Percentiles rank a stretch among this genome's conserved stretches.
These are phyloP conservation scores for Collariella sp. DNA, from an alignment of 495 filamentous ascomycete genomes.

Conservation along the genomic window DNA sequence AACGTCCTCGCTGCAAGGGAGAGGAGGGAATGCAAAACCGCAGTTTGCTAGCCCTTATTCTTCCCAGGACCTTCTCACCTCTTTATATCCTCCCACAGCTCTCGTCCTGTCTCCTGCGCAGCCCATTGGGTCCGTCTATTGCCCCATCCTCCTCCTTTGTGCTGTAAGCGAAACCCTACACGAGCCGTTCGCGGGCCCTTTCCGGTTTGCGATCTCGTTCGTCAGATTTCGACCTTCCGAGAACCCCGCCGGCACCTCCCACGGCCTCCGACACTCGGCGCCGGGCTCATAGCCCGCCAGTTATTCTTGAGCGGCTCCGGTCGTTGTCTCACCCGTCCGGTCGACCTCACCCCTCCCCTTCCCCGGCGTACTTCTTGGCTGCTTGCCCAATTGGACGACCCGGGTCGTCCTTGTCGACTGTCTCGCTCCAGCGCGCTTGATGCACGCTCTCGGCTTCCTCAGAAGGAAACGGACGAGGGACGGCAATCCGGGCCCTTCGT, in stretches of 20 bases:
- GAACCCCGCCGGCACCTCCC: neutral
- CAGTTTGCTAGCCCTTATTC: neutral
- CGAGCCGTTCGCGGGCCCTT: neutral
- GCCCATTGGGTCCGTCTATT: constrained; percentile 2
- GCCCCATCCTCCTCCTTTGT: constrained; percentile 1
- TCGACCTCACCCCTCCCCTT: constrained; percentile 3
- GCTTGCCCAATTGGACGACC: constrained; percentile 19
- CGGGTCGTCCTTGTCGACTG: constrained; percentile 9
- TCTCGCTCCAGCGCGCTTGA: constrained; percentile 30
- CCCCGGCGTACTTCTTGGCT: constrained; percentile 4
- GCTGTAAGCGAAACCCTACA: neutral
- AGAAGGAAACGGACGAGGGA: constrained; percentile 97
- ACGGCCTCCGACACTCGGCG: constrained; percentile 1
- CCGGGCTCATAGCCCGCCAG: constrained; percentile 21
- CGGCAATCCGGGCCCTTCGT: constrained; percentile 47
- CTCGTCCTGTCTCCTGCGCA: neutral
- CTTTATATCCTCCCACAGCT: neutral
- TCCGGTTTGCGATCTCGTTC: constrained; percentile 2
- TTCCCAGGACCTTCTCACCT: neutral
- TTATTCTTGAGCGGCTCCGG: constrained; percentile 24
- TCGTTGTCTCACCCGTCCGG: constrained; percentile 10
- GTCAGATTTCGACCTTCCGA: neutral
- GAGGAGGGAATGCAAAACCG: neutral
- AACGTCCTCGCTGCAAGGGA: neutral
- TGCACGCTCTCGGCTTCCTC: constrained; percentile 76